Conservation (phyloP, 1,139 yeast species). For the Saccharomyces hybrid region DNA sequence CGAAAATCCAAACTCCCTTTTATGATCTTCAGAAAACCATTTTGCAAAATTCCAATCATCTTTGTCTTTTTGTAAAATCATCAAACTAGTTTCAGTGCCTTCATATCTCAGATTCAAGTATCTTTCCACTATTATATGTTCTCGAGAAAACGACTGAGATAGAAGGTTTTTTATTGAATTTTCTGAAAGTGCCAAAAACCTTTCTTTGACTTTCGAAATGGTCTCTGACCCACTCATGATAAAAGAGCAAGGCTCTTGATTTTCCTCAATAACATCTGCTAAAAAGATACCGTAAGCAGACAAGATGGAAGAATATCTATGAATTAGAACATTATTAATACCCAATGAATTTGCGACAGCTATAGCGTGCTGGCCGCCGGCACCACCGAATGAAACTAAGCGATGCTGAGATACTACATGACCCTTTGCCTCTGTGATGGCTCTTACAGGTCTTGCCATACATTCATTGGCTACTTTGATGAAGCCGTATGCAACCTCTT, state of each 20-base stretch:
- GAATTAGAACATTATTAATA: conserved; percentile 41
- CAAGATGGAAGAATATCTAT: conserved; percentile 46
- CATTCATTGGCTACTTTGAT: conserved; percentile 47
- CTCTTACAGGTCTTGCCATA: conserved; percentile 52
- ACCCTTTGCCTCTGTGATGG: conserved; percentile 49
- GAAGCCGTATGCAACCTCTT: conserved; percentile 48
- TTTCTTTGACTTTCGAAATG: conserved; percentile 24
- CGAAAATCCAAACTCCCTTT: conserved; percentile 63
- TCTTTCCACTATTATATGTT: conserved; percentile 51
- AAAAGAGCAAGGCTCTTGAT: conserved; percentile 50
- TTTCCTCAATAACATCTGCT: conserved; percentile 57
- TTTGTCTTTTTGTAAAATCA: conserved; percentile 41
- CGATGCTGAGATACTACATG: conserved; percentile 40
- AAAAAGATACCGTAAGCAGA: conserved; percentile 52
- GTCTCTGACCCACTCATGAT: conserved; percentile 31
- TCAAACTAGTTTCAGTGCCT: conserved; percentile 81
- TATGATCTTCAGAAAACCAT: conserved; percentile 46
- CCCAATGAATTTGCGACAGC: conserved; percentile 45
- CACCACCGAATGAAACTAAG: conserved; percentile 51
- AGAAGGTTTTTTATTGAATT: conserved; percentile 32
- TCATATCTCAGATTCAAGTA: conserved; percentile 72
- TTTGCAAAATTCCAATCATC: conserved; percentile 30
- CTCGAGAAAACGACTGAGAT: conserved; percentile 30
- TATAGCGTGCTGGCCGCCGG: conserved; percentile 53
- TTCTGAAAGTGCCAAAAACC: conserved; percentile 30